These are phyloP conservation scores for Paspalum vaginatum DNA, from an alignment of 176 grass and related monocot genomes.

Conservation along the genomic window DNA sequence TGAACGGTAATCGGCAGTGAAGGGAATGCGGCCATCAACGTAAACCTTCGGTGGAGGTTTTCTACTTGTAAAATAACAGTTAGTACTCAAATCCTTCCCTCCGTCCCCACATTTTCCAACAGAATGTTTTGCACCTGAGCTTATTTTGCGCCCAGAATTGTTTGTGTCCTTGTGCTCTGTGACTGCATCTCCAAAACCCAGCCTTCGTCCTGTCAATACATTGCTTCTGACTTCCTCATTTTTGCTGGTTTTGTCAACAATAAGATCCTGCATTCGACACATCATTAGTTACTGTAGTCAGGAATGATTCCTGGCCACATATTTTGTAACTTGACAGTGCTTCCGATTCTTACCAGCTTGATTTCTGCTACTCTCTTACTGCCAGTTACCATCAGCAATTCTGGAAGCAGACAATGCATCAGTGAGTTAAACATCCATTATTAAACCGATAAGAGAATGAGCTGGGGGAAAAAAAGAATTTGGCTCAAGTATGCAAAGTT, in stretches of 20 bases:
- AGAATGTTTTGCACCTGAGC: constrained; percentile 69
- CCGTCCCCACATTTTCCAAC: constrained; percentile 58
- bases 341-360: constrained; percentile 37
- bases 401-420: constrained; percentile 32
- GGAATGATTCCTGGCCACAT: not conserved
- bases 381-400: constrained; percentile 23
- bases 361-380: constrained; percentile 8
- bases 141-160: constrained; percentile 33
- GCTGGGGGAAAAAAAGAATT: not conserved
- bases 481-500: not conserved
- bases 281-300: constrained; percentile 19
- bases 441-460: constrained; percentile 16
- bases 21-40: constrained; percentile 63
- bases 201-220: constrained; percentile 29
- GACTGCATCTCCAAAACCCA: constrained; percentile 34
- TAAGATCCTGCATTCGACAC: constrained; percentile 40
- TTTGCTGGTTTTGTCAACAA: constrained; percentile 29
- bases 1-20: constrained; percentile 64
- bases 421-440: constrained; percentile 12
- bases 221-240: constrained; percentile 29
- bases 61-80: constrained; percentile 53
- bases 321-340: constrained; percentile 9
- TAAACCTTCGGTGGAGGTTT: constrained; percentile 38
- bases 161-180: constrained; percentile 13
- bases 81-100: constrained; percentile 49